These are phyloP conservation scores for Chlorociboria aeruginascens DNA, from an alignment of 495 filamentous ascomycete genomes.

Conservation along the genomic window DNA sequence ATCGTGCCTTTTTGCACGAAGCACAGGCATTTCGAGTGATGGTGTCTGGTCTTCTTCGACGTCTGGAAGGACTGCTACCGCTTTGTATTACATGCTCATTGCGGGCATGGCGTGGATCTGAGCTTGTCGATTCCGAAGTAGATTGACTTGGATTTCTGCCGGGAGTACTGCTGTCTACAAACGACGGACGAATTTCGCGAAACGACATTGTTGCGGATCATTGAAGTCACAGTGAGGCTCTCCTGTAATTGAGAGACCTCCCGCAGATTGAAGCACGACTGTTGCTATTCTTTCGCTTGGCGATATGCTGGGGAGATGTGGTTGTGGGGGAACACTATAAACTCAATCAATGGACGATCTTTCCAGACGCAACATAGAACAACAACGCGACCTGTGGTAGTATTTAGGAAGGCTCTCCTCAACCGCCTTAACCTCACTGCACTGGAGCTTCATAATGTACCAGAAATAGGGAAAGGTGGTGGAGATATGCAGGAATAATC, in stretches of 20 bases:
- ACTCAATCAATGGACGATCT: too few relatives aligned
- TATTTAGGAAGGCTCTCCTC: too few relatives aligned
- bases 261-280: too few relatives aligned
- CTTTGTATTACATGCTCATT: constrained; percentile 8
- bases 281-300: too few relatives aligned
- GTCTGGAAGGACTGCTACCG: constrained; percentile 11
- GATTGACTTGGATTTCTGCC: constrained; percentile 14
- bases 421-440: too few relatives aligned
- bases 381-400: too few relatives aligned
- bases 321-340: too few relatives aligned
- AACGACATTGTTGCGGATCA: constrained; percentile 6
- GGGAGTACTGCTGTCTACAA: constrained; percentile 14
- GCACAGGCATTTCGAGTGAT: constrained; percentile 20
- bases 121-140: constrained; percentile 17
- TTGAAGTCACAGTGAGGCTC: too few relatives aligned
- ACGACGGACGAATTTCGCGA: constrained; percentile 16
- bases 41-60: constrained; percentile 16
- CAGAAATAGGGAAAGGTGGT: neutral
- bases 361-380: too few relatives aligned
- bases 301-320: too few relatives aligned
- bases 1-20: constrained; percentile 20
- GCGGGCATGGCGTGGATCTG: constrained; percentile 12
- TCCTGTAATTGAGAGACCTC: too few relatives aligned
- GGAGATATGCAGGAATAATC: neutral
- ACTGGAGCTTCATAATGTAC: neutral